Conservation (phyloP, 768 basidiomycete genomes). For the Dioszegia crocea region DNA sequence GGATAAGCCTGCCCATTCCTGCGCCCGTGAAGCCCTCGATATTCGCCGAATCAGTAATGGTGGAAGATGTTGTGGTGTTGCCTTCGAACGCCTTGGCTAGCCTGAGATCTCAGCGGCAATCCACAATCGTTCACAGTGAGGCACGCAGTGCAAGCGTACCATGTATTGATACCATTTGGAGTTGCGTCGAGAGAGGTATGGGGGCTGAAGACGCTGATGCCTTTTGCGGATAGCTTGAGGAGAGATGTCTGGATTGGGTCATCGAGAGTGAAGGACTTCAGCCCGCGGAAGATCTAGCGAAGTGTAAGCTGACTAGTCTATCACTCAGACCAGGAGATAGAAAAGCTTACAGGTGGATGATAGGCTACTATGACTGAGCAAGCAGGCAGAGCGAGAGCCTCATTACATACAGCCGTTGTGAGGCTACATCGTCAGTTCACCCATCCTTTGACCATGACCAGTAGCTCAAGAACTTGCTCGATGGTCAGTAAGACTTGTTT, state of each 20-base stretch:
- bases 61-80: conserved; percentile 10
- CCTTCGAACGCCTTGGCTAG: conserved; percentile 33
- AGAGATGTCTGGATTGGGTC: conserved; percentile 76
- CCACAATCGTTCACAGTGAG: background rate
- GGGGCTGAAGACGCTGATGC: conserved; percentile 80
- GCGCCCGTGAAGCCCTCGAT: conserved; percentile 44
- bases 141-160: background rate
- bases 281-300: conserved; percentile 62
- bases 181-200: conserved; percentile 86
- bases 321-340: no score
- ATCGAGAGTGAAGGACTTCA: conserved; percentile 68
- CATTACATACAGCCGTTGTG: conserved; percentile 48
- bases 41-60: conserved; percentile 20
- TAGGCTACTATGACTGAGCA: conserved; percentile 43
- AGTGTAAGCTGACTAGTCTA: conserved; percentile 53
- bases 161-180: conserved; percentile 68
- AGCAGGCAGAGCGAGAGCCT: conserved; percentile 39
- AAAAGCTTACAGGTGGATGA: conserved; percentile 53
- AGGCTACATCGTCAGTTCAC: conserved; percentile 34
- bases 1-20: conserved; percentile 68
- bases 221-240: conserved; percentile 71
- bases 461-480: conserved; percentile 54
- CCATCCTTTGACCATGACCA: background rate
- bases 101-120: conserved; percentile 17
- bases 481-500: conserved; percentile 63